A percentile compares a stretch with the other conserved stretches of the same genome.
These are phyloP conservation scores for Ophiostoma montium DNA, from an alignment of 2,329 filamentous ascomycete genomes.

Conservation along the genomic window DNA sequence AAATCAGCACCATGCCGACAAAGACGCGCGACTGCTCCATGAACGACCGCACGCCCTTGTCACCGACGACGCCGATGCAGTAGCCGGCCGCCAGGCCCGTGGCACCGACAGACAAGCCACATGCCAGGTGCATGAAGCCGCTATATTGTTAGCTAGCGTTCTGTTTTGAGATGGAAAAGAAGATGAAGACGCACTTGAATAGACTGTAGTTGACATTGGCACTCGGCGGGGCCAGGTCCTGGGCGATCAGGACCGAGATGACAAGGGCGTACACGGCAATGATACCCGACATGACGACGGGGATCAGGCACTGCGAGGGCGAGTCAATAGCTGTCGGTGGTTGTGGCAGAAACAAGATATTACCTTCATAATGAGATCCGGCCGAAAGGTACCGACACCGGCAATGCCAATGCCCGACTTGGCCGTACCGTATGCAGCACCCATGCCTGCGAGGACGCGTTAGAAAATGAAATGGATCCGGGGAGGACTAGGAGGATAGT, in stretches of 20 bases:
- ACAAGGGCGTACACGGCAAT: conserved; percentile 97
- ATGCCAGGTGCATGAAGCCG: conserved; percentile 86
- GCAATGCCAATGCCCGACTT: conserved; percentile 83
- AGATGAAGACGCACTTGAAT: conserved; percentile 49
- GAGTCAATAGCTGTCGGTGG: neutral
- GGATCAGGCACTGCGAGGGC: conserved; percentile 54
- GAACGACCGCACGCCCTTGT: conserved; percentile 84
- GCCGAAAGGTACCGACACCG: conserved; percentile 70
- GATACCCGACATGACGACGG: conserved; percentile 97
- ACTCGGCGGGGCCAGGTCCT: conserved; percentile 65
- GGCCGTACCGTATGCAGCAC: conserved; percentile 75
- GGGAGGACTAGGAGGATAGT: conserved; percentile 5
- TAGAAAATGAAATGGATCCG: neutral
- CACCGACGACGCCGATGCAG: conserved; percentile 89
- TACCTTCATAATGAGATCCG: conserved; percentile 87
- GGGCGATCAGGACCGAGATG: conserved; percentile 87
- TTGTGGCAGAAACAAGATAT: neutral
- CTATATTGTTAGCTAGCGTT: conserved; percentile 27
- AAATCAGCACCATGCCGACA: conserved; percentile 94
- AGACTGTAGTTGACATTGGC: conserved; percentile 56
- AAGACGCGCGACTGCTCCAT: conserved; percentile 95
- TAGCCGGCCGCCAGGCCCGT: conserved; percentile 91
- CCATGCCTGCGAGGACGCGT: conserved; percentile 31
- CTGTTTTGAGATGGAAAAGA: neutral
- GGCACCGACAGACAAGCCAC: conserved; percentile 80